Conservation (phyloP, 2,329 filamentous ascomycete species). For the Neonectria neomacrospora region DNA sequence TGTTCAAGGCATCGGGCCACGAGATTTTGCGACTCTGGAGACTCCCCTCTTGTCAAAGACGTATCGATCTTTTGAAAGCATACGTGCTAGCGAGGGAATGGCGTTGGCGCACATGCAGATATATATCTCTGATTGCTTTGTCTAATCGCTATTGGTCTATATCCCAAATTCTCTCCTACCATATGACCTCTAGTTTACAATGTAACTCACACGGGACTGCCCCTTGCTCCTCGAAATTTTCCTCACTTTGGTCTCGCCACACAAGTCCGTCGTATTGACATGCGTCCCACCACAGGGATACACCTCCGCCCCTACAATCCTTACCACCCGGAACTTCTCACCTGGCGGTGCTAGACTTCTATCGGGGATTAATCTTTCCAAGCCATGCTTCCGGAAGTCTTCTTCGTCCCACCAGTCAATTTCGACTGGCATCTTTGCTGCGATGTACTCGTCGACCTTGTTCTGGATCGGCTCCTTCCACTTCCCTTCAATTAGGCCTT, state of each 20-base stretch:
- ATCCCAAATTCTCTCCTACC: neutral
- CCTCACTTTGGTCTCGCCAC: conserved; percentile 71
- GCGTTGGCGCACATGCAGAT: neutral
- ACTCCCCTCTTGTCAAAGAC: neutral
- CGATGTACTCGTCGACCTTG: conserved; percentile 68
- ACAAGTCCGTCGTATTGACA: conserved; percentile 68
- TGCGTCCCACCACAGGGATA: conserved; percentile 84
- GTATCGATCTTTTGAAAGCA: neutral
- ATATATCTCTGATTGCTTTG: neutral
- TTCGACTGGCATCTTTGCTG: conserved; percentile 65
- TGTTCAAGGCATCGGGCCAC: neutral
- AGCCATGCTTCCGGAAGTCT: conserved; percentile 64
- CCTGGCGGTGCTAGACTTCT: conserved; percentile 44
- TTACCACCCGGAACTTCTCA: conserved; percentile 73
- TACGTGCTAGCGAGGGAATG: neutral
- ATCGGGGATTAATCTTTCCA: conserved; percentile 67
- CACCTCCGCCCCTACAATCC: conserved; percentile 73
- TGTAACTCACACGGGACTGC: conserved; percentile 41
- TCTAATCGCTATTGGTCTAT: neutral
- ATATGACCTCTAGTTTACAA: conserved; percentile 23
- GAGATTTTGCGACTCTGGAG: neutral
- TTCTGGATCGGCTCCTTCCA: conserved; percentile 71
- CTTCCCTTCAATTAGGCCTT: conserved; percentile 72
- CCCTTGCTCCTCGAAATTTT: conserved; percentile 62
- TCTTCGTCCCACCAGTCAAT: conserved; percentile 74